These are phyloP conservation scores for Fusarium sp. DNA, from an alignment of 2,329 filamentous ascomycete species.

Conservation along the genomic window DNA sequence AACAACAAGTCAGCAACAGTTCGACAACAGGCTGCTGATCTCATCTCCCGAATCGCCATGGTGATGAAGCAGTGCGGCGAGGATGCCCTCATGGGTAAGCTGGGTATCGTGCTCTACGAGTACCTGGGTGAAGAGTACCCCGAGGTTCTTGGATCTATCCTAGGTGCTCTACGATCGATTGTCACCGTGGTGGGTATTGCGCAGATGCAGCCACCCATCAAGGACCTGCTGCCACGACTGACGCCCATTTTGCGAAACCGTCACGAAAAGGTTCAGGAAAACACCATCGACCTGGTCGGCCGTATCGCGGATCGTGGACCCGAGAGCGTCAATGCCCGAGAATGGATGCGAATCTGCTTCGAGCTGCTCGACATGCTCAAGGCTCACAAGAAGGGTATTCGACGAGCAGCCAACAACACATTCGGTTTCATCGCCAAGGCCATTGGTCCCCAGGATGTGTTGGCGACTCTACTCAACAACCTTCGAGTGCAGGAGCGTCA, in stretches of 20 bases:
- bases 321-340: conserved; percentile 94
- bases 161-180: conserved; percentile 93
- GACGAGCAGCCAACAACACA: conserved; percentile 97
- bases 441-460: conserved; percentile 96
- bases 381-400: conserved; percentile 99
- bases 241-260: conserved; percentile 98
- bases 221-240: conserved; percentile 91
- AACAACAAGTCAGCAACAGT: conserved; percentile 99
- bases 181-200: conserved; percentile 98
- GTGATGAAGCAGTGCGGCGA: conserved; percentile 99
- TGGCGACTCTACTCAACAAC: conserved; percentile 96
- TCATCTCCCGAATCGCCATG: conserved; percentile 96
- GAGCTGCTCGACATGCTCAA: conserved; percentile 99
- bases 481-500: conserved; percentile 96
- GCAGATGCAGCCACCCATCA: conserved; percentile 98
- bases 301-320: conserved; percentile 97
- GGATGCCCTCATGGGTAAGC: conserved; percentile 93
- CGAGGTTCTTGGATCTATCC: conserved; percentile 94
- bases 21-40: conserved; percentile 93
- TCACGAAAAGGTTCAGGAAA: conserved; percentile 99
- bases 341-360: conserved; percentile 99
- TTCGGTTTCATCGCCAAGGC: conserved; percentile 99
- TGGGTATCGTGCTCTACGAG: conserved; percentile 95
- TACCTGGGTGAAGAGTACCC: conserved; percentile 99
- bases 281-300: conserved; percentile 97